These are phyloP conservation scores for Ceratocystis destructans DNA, from an alignment of 2,329 filamentous ascomycete genomes.

Conservation along the genomic window DNA sequence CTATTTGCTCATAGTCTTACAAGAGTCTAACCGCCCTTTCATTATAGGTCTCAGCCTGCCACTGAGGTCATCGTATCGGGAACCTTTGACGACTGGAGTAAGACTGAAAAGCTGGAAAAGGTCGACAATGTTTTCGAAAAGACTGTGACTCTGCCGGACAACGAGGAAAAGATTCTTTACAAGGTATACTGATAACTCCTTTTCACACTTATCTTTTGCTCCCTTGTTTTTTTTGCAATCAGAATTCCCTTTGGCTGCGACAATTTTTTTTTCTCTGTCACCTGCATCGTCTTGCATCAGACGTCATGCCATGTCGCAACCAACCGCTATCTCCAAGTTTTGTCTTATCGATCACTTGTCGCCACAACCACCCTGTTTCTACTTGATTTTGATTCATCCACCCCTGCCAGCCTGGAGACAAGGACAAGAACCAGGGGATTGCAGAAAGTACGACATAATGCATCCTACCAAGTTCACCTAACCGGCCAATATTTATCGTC, in stretches of 20 bases:
- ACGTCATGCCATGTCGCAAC: constrained; percentile 2
- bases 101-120: constrained; percentile 71
- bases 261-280: neutral
- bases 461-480: neutral
- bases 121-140: constrained; percentile 63
- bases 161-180: constrained; percentile 68
- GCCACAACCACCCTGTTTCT: constrained; percentile 5
- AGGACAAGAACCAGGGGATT: neutral
- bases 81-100: constrained; percentile 88
- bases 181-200: constrained; percentile 51
- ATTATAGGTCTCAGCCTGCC: constrained; percentile 63
- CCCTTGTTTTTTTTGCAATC: constrained; percentile 7
- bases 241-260: neutral
- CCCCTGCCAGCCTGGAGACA: neutral
- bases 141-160: constrained; percentile 56
- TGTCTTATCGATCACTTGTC: constrained; percentile 5
- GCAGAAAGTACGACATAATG: constrained; percentile 2
- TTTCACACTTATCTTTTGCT: constrained; percentile 11
- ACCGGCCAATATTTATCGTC: neutral
- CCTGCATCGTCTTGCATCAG: constrained; percentile 2
- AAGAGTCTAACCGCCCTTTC: neutral
- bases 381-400: neutral
- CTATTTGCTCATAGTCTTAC: neutral
- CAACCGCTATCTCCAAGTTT: neutral
- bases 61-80: constrained; percentile 88